phyloP scores from a whole-genome alignment of 1,139 yeast genomes.

The Saccharomyces hybrid region DNA sequence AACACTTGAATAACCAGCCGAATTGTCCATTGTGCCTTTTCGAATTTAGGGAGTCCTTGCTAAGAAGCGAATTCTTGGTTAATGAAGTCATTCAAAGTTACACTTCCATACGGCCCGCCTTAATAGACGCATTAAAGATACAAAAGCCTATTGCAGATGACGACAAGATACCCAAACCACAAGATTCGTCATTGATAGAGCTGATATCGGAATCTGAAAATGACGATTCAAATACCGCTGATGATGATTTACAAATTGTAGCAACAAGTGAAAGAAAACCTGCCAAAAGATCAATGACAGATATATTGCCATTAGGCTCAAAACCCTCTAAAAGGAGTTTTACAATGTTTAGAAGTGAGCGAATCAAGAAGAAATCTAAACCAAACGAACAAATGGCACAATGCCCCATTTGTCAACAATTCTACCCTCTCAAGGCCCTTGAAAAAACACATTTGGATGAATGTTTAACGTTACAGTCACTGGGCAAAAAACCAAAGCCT shows the following conservation, averaged over 20 bases:
- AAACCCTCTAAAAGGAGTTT: conserved; percentile 12
- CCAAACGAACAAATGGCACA: conserved; percentile 32
- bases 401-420: conserved; percentile 65
- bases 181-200: conserved; percentile 10
- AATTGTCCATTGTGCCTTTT: conserved; percentile 76
- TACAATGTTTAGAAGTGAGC: background rate
- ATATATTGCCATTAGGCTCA: background rate
- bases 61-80: conserved; percentile 60
- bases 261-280: conserved; percentile 14
- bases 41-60: conserved; percentile 62
- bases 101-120: conserved; percentile 35
- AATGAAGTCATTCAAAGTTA: conserved; percentile 66
- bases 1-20: conserved; percentile 50
- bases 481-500: conserved; percentile 14
- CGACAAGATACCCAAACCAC: background rate
- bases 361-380: conserved; percentile 6
- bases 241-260: conserved; percentile 29
- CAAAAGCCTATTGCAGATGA: background rate
- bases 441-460: conserved; percentile 65
- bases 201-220: conserved; percentile 14
- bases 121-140: conserved; percentile 14
- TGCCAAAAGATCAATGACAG: conserved; percentile 11
- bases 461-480: conserved; percentile 40
- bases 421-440: conserved; percentile 49
- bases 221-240: conserved; percentile 13